These are phyloP conservation scores for Dactylellina cionopaga DNA, from an alignment of 2,329 filamentous ascomycete genomes.

Conservation along the genomic window DNA sequence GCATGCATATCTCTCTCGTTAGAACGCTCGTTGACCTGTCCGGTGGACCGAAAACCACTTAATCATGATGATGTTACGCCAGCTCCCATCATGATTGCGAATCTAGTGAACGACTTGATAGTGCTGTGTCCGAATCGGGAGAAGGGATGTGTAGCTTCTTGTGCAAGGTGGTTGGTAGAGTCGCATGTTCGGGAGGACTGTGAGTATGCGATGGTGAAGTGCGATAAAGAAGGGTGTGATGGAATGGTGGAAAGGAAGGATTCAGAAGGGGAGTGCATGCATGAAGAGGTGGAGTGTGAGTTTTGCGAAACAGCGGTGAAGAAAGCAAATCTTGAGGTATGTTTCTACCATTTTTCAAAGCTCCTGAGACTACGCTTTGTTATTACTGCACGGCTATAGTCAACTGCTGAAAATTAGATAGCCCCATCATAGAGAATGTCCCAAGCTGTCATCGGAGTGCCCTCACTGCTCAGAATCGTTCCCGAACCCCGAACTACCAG, in stretches of 20 bases:
- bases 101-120: slow-evolving; percentile 70
- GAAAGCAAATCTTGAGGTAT: slow-evolving; percentile 63
- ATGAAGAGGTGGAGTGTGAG: slow-evolving; percentile 66
- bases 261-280: slow-evolving; percentile 66
- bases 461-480: slow-evolving; percentile 64
- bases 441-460: slow-evolving; percentile 65
- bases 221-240: slow-evolving; percentile 66
- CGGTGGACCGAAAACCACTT: slow-evolving; percentile 57
- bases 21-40: slow-evolving; percentile 55
- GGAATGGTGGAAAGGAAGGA: slow-evolving; percentile 67
- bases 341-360: not conserved
- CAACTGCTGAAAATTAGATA: slow-evolving; percentile 45
- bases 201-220: slow-evolving; percentile 68
- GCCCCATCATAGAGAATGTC: slow-evolving; percentile 64
- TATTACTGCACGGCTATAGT: not conserved
- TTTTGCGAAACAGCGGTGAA: slow-evolving; percentile 67
- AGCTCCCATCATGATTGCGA: slow-evolving; percentile 66
- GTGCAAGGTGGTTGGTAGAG: slow-evolving; percentile 68
- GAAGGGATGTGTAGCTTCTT: slow-evolving; percentile 65
- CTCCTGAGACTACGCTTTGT: not conserved
- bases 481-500: slow-evolving; percentile 52
- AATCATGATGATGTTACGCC: slow-evolving; percentile 55
- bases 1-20: slow-evolving; percentile 62
- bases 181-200: slow-evolving; percentile 70
- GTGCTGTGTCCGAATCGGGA: slow-evolving; percentile 69